Conservation (phyloP, 306 rosid genomes). For the Bauhinia variegata region DNA sequence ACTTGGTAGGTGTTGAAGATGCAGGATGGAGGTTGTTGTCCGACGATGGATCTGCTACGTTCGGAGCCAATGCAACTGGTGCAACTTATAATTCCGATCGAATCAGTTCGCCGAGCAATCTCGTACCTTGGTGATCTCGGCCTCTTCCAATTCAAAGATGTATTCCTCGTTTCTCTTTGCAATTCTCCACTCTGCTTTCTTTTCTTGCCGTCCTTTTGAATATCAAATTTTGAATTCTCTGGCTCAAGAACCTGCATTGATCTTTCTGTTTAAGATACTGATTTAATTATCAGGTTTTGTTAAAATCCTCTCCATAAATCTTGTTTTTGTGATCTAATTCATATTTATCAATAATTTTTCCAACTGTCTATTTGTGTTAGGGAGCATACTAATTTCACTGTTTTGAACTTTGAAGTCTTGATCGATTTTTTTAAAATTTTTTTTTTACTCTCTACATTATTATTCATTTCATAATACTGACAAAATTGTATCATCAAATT, state of each 20-base stretch:
- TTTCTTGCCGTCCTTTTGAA: neutral
- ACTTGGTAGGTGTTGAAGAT: neutral
- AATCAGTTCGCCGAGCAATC: conserved; percentile 63
- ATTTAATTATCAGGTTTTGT: neutral
- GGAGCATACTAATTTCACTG: neutral
- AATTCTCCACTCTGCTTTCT: neutral
- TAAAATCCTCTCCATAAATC: neutral
- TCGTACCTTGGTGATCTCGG: conserved; percentile 79
- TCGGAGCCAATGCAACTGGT: conserved; percentile 90
- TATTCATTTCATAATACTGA: conserved; percentile 7
- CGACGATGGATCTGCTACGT: conserved; percentile 77
- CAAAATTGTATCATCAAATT: neutral
- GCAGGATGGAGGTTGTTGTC: conserved; percentile 33
- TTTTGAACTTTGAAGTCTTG: neutral
- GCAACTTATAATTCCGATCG: conserved; percentile 82
- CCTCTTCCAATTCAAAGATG: conserved; percentile 86
- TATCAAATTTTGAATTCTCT: neutral
- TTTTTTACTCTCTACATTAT: neutral
- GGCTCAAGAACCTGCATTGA: conserved; percentile 4
- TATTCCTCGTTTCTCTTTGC: conserved; percentile 15
- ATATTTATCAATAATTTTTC: neutral
- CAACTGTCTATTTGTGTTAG: neutral
- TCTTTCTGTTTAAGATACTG: neutral
- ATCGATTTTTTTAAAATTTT: neutral
- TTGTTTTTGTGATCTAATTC: conserved; percentile 1